These are phyloP conservation scores for Telfairia occidentalis DNA, from an alignment of 331 rosid species.

Conservation along the genomic window DNA sequence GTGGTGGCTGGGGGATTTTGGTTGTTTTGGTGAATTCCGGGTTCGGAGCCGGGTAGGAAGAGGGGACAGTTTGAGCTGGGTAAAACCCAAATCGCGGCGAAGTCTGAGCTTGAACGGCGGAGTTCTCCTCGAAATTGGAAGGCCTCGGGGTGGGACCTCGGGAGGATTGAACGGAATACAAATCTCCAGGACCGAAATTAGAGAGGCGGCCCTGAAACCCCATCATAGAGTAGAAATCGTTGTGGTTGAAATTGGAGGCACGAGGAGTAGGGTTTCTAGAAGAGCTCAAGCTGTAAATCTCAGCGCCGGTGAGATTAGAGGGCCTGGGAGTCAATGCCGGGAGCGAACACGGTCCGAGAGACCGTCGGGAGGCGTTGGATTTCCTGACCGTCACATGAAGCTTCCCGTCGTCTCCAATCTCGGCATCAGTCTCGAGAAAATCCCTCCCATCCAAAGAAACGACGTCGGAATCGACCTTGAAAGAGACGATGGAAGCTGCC, in stretches of 20 bases:
- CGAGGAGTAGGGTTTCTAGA: constrained; percentile 87
- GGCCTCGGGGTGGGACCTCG: constrained; percentile 81
- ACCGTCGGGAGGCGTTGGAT: constrained; percentile 70
- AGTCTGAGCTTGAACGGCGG: constrained; percentile 22
- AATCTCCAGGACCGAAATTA: constrained; percentile 55
- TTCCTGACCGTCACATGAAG: constrained; percentile 85
- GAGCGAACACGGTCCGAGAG: constrained; percentile 30
- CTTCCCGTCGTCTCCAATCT: constrained; percentile 79
- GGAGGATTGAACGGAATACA: constrained; percentile 80
- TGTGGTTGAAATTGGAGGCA: constrained; percentile 76
- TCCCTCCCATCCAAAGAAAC: constrained; percentile 83
- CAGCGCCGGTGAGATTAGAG: constrained; percentile 87
- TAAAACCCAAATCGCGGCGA: constrained; percentile 89
- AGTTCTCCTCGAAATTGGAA: constrained; percentile 75
- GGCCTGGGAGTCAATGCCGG: constrained; percentile 73
- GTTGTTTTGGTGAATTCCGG: constrained; percentile 42
- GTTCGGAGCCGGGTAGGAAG: constrained; percentile 83
- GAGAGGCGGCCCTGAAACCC: constrained; percentile 55
- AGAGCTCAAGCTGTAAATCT: constrained; percentile 84
- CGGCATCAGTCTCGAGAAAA: constrained; percentile 89
- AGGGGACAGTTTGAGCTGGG: constrained; percentile 51
- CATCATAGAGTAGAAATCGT: constrained; percentile 89
- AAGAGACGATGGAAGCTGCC: constrained; percentile 88
- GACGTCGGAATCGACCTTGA: constrained; percentile 91
- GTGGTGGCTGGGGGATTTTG: neutral